Evolutionary conservation across 2,329 filamentous ascomycete species (phyloP).

Genomic region (Stenocarpella maydis): DNA sequence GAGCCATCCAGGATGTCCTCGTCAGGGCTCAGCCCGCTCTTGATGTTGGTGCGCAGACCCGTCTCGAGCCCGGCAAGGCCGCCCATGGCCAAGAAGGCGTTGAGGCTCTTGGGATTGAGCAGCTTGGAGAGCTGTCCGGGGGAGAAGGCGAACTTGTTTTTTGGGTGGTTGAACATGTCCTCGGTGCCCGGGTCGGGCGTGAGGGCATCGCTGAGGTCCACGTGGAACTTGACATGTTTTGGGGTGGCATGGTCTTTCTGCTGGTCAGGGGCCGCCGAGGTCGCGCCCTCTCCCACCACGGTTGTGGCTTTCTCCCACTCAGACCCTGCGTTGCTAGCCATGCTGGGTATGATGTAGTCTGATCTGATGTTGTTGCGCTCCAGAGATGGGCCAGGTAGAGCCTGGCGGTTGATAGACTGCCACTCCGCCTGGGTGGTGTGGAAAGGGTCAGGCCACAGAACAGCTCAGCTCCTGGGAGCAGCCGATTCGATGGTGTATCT

Average conservation of each 20-base stretch:
- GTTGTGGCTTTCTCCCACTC: conserved; percentile 17
- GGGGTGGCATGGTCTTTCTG: conserved; percentile 32
- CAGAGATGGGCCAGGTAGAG: not conserved
- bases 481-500: conserved; percentile 7
- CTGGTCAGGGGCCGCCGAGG: not conserved
- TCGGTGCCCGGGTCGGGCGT: conserved; percentile 76
- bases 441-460: conserved; percentile 8
- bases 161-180: conserved; percentile 70
- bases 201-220: conserved; percentile 62
- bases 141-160: conserved; percentile 77
- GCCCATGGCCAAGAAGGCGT: conserved; percentile 78
- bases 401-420: not conserved
- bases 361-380: not conserved
- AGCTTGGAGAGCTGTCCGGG: conserved; percentile 80
- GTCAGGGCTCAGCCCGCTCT: conserved; percentile 73
- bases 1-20: conserved; percentile 70
- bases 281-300: not conserved
- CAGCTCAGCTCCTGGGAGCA: not conserved
- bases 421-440: not conserved
- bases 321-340: conserved; percentile 13
- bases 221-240: conserved; percentile 21
- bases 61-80: conserved; percentile 77
- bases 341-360: conserved; percentile 14
- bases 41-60: conserved; percentile 72
- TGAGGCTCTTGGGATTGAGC: conserved; percentile 79